Base-by-base conservation (phyloP, 2,329 filamentous ascomycete species). In the Ophiosphaerella herpotricha region DNA sequence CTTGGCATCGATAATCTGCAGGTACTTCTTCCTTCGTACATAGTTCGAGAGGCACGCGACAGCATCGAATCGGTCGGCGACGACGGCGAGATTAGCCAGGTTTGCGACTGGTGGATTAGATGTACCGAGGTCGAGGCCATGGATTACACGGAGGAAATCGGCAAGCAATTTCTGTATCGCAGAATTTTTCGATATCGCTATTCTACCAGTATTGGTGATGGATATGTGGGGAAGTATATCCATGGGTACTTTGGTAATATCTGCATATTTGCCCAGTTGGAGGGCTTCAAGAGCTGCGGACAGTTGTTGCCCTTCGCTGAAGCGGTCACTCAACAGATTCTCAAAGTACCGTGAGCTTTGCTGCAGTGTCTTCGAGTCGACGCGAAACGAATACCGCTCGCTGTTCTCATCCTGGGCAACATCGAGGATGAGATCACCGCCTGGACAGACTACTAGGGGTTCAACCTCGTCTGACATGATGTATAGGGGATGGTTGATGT, bases 41-140 rank as follows among this genome's bases (percentile, higher is more conserved):
- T 84, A 83, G 39, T 75, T 76, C 7, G 81, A 77, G 1, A 90
- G 78, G 9, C 77, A 68, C 2, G 77, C 68, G 2, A 84, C 73
- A 52, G 86, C 87, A 72, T 88, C 86, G 71, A 90, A 91, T 38
- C 87, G 83, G 69, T 91, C 89, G 8, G 88, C 87, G 48, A 90
- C 80, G 43, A 90, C 80, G 35, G 86, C 84, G 35, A 91, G 75
- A 1, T 86, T 87, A 12, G 85, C 82, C 9, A 89, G 77, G 57
- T 87, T 87, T 6, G 82, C 74, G 56, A 89, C 79, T 13, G 80
- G 81, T 16, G 80, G 76, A 1, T 66, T 71, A 2, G 69, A 43
- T 5, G 67, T 72, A 8, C 57, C 72, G 33, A 77, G 70, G 33
- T 82, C 79, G 40, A 74, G 74, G 18, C 79, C 79, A 66, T 91